Conservation (phyloP, 768 basidiomycete genomes). For the Butyriboletus loyo region DNA sequence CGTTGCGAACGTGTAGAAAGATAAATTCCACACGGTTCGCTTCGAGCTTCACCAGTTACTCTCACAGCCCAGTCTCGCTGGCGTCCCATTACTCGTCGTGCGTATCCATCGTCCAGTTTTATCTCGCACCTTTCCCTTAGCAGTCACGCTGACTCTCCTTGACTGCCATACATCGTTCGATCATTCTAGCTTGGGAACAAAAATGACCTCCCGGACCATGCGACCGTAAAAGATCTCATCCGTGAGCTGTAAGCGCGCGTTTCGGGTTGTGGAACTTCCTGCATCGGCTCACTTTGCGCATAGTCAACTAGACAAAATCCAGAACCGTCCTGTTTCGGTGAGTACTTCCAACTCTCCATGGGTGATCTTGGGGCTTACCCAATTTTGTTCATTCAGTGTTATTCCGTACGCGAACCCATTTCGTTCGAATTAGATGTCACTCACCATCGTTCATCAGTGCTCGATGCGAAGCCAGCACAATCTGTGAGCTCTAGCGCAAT, state of each 20-base stretch:
- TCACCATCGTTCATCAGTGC: constrained; percentile 50
- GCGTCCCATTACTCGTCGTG: constrained; percentile 82
- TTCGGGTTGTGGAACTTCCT: too few species aligned
- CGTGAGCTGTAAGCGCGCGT: constrained; percentile 54
- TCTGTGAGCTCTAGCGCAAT: constrained; percentile 47
- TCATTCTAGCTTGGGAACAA: constrained; percentile 79
- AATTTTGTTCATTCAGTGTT: constrained; percentile 49
- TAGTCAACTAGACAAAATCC: constrained; percentile 69
- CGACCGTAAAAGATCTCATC: constrained; percentile 81
- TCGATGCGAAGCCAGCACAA: constrained; percentile 97
- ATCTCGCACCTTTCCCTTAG: background rate
- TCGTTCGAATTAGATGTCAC: background rate
- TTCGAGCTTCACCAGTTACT: constrained; percentile 85
- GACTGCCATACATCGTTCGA: background rate
- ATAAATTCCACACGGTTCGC: constrained; percentile 77
- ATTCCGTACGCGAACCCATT: constrained; percentile 53
- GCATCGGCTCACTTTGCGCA: constrained; percentile 26
- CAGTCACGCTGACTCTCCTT: background rate
- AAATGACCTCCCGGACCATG: constrained; percentile 78
- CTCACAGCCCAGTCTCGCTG: constrained; percentile 56
- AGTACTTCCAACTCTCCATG: constrained; percentile 29
- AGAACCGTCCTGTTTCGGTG: constrained; percentile 82
- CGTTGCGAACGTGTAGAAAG: constrained; percentile 44
- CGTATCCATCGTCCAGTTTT: constrained; percentile 25
- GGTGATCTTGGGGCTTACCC: background rate